Conservation (phyloP, 106 monocot species). For the Allium cepa region DNA sequence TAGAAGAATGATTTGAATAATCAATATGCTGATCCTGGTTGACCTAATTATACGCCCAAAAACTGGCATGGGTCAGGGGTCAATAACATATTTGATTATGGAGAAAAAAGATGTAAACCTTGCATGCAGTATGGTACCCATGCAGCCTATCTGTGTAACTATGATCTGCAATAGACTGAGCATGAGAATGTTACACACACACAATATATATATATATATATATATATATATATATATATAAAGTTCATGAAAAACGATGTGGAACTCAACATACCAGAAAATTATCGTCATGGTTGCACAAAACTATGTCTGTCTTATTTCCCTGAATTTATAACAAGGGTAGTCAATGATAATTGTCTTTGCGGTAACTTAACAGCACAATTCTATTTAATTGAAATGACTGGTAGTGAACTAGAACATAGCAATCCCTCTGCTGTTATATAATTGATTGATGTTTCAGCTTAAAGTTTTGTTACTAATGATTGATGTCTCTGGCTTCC, state of each 20-base stretch:
- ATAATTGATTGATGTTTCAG: background rate
- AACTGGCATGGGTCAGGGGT: too few relatives aligned
- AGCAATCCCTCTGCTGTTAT: background rate
- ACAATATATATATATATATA: too few relatives aligned
- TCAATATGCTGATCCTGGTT: too few relatives aligned
- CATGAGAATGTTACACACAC: background rate
- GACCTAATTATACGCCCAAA: too few relatives aligned
- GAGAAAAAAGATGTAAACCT: conserved; percentile 28
- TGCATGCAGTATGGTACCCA: conserved; percentile 86
- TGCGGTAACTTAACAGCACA: background rate
- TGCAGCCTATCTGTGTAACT: conserved; percentile 80
- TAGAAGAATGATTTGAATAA: background rate
- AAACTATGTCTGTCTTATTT: conserved; percentile 68
- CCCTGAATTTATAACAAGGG: conserved; percentile 38
- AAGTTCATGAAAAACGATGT: background rate
- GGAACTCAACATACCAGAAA: conserved; percentile 50
- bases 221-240: too few relatives aligned
- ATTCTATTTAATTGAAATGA: background rate
- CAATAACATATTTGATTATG: too few relatives aligned
- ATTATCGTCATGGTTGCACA: conserved; percentile 68
- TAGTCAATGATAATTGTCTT: too few relatives aligned
- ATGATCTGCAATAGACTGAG: conserved; percentile 41
- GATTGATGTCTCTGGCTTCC: too few relatives aligned
- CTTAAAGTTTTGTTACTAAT: background rate
- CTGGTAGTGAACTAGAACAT: background rate